These are phyloP conservation scores for Aegilops umbellulata DNA, from an alignment of 176 grass and related monocot genomes.

Conservation along the genomic window DNA sequence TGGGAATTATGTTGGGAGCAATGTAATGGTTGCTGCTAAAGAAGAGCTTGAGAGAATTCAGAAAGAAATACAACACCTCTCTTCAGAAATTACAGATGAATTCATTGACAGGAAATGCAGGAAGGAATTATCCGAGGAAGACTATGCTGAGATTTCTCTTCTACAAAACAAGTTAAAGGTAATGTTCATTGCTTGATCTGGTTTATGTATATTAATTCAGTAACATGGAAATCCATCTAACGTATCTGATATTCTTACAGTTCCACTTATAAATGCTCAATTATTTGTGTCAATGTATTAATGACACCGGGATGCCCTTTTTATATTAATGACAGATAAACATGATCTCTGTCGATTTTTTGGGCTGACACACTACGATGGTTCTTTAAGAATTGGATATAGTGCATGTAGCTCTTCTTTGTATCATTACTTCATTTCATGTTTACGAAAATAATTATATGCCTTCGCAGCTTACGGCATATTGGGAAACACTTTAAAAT, in stretches of 20 bases:
- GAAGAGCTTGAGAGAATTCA: constrained; percentile 88
- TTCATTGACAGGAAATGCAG: constrained; percentile 80
- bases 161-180: constrained; percentile 82
- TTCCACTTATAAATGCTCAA: background rate
- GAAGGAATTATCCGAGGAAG: constrained; percentile 70
- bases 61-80: constrained; percentile 70
- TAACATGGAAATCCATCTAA: constrained; percentile 7
- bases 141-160: constrained; percentile 85
- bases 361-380: background rate
- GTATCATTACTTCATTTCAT: background rate
- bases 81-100: constrained; percentile 91
- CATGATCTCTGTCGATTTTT: background rate
- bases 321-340: background rate
- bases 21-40: constrained; percentile 88
- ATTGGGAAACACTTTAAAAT: background rate
- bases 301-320: background rate
- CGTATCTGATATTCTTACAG: background rate
- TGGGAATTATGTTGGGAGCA: constrained; percentile 99
- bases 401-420: background rate
- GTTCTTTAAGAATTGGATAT: constrained; percentile 4
- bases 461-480: background rate
- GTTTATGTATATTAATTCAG: constrained; percentile 16
- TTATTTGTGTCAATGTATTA: background rate
- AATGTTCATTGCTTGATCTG: constrained; percentile 25
- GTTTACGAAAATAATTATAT: background rate